phyloP scores from a whole-genome alignment of 1,284 basidiomycete species.

The Trichosporon sp. region DNA sequence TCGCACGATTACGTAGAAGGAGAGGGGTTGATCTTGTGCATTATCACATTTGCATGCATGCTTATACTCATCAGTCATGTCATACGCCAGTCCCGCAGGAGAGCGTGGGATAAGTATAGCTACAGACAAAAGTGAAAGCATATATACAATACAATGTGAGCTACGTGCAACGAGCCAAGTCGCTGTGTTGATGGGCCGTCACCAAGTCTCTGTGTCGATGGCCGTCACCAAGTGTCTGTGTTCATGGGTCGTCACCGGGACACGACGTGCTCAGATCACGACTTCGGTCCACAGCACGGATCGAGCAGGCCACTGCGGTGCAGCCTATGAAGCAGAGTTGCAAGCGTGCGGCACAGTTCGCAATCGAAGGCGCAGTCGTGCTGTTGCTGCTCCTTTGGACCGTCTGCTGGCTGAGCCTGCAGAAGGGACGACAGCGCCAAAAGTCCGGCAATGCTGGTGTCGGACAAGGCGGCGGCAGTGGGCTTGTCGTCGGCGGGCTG shows the following conservation, averaged over 20 bases:
- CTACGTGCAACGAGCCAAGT: too few species aligned
- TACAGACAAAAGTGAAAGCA: too few species aligned
- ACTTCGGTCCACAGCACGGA: neutral
- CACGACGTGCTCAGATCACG: neutral
- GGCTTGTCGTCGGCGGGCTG: neutral
- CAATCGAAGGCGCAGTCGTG: neutral
- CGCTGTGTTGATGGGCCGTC: too few species aligned
- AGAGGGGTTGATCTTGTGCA: neutral
- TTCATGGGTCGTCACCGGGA: too few species aligned
- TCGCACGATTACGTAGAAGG: neutral
- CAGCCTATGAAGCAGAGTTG: neutral
- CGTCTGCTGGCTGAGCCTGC: too few species aligned
- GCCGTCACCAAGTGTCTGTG: too few species aligned
- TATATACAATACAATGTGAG: too few species aligned
- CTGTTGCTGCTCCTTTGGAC: neutral
- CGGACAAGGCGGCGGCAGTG: neutral
- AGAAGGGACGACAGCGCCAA: too few species aligned
- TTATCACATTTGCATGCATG: neutral
- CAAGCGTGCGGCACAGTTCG: neutral
- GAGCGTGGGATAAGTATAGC: too few species aligned
- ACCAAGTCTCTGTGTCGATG: too few species aligned
- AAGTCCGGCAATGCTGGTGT: neutral
- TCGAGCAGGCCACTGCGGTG: neutral
- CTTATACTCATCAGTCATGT: neutral
- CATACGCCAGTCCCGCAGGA: too few species aligned